Evolutionary conservation across 2,329 filamentous ascomycete species (phyloP), one percentile per base, ranked within the genome.

Genomic region (Hypoxylon sp.): DNA sequence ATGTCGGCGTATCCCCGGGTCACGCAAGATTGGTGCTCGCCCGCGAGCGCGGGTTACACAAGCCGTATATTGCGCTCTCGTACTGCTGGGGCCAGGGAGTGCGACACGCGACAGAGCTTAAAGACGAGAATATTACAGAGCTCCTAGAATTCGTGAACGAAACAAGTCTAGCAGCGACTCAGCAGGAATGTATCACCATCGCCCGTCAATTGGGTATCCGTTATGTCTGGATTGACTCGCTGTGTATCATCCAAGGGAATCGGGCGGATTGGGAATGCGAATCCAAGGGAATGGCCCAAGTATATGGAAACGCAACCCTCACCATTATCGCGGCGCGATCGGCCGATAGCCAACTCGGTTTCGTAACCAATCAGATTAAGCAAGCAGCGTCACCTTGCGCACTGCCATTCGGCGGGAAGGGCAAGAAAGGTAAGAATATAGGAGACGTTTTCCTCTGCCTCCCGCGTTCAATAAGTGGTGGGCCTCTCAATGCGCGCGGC

Each of bases 21-120:
- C 33, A 31, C 3, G 29, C 46, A 13, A 61, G 22, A 17, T 54
- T 75, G 1, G 64, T 73, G 1, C 61, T 46, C 8, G 52, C 70
- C 9, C 54, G 31, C 5, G 6, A 22, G 14, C 26, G 14, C 1
- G 44, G 39, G 4, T 13, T 71, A 14, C 65, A 52, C 2, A 62
- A 62, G 26, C 71, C 71, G 8, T 75, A 75, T 13, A 5, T 72
- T 0, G 72, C 71, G 10, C 65, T 75, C 3, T 75, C 73, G 0
- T 75, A 75, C 50, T 73, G 68, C 52, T 75, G 73, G 72, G 73
- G 73, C 0, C 54, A 37, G 13, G 51, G 58, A 1, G 53, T 47
- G 5, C 53, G 56, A 5, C 52, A 66, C 17, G 26, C 50, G 0
- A 67, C 51, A 5, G 50, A 57, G 9, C 19, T 75, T 10, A 58